Evolutionary conservation across 2,329 filamentous ascomycete species (phyloP).

Genomic region (Periconia sp.): DNA sequence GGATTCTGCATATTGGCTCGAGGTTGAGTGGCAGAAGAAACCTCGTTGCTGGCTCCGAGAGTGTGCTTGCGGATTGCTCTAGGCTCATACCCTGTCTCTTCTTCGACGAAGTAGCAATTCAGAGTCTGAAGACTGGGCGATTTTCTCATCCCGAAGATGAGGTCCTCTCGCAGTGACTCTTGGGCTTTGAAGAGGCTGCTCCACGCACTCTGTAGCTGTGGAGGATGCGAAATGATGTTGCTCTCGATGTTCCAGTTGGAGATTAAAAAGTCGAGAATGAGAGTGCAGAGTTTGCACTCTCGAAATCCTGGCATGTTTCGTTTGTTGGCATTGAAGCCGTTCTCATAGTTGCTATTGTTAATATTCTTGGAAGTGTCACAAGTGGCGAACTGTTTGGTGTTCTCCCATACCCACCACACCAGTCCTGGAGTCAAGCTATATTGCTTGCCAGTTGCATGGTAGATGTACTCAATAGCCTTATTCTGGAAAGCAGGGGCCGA

Average conservation of each 20-base stretch:
- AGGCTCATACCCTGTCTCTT: not conserved
- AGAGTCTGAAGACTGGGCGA: not conserved
- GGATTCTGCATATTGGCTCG: too few relatives aligned
- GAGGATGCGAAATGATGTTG: constrained; percentile 3
- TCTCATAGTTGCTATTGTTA: not conserved
- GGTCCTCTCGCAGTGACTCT: constrained; percentile 10
- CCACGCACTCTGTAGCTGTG: constrained; percentile 9
- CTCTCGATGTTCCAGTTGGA: constrained; percentile 10
- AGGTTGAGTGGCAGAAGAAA: too few relatives aligned
- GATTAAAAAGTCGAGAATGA: constrained; percentile 14
- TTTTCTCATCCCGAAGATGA: constrained; percentile 17
- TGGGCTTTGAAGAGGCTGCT: constrained; percentile 11
- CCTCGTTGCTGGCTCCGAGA: too few relatives aligned
- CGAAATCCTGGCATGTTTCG: not conserved
- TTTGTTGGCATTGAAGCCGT: not conserved
- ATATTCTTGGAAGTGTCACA: not conserved
- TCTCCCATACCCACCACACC: constrained; percentile 12
- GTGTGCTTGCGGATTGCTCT: too few relatives aligned
- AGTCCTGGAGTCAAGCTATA: constrained; percentile 15
- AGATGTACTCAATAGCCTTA: constrained; percentile 13
- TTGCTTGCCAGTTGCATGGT: constrained; percentile 8
- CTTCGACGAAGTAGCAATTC: not conserved
- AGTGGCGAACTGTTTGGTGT: not conserved
- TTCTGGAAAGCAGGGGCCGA: constrained; percentile 20
- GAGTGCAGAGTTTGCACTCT: constrained; percentile 6